phyloP scores from a whole-genome alignment of 768 basidiomycete genomes.

The Suillus fuscotomentosus region DNA sequence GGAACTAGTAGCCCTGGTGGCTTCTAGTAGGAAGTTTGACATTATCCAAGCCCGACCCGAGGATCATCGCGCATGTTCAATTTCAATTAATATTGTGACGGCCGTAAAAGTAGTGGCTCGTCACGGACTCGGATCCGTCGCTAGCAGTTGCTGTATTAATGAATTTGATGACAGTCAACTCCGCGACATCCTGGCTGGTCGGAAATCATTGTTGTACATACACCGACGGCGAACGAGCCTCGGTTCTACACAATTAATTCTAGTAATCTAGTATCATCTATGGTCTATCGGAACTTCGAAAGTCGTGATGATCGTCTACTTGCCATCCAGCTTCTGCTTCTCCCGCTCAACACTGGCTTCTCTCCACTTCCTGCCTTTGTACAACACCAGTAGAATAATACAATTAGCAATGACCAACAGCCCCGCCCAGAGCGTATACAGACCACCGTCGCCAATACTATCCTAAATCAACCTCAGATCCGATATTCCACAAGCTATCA shows the following conservation, averaged over 20 bases:
- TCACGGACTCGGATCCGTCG: not conserved
- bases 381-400: constrained; percentile 55
- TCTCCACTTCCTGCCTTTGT: constrained; percentile 63
- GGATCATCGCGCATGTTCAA: not conserved
- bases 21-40: not conserved
- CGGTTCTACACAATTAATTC: not conserved
- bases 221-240: not conserved
- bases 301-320: not conserved
- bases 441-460: constrained; percentile 27
- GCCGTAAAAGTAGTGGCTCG: not conserved
- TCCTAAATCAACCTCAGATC: not conserved
- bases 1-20: not conserved
- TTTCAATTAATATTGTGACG: not conserved
- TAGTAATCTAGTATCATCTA: not conserved
- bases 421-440: constrained; percentile 43
- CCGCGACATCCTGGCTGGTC: not conserved
- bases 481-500: not conserved
- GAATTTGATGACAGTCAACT: not conserved
- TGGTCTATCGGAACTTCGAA: not conserved
- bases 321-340: constrained; percentile 8
- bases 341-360: constrained; percentile 47
- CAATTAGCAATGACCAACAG: constrained; percentile 51
- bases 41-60: not conserved
- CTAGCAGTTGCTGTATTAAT: not conserved
- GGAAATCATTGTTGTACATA: not conserved